A percentile compares a stretch with the other conserved stretches of the same genome.
These are phyloP conservation scores for Phytophthora rubi DNA, from an alignment of 352 stramenopile species.

Conservation along the genomic window DNA sequence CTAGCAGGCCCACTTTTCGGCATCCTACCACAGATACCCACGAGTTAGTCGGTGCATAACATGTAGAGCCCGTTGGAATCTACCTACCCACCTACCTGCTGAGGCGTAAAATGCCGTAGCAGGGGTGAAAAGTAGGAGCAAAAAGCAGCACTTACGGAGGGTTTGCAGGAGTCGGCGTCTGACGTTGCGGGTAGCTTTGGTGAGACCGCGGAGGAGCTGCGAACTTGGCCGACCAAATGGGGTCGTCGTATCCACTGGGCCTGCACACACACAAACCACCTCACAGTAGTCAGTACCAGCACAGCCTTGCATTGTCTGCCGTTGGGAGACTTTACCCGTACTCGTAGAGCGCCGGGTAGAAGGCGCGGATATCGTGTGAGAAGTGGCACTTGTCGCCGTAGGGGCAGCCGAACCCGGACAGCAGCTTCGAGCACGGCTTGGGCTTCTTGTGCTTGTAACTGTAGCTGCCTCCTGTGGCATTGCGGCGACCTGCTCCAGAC, in stretches of 20 bases:
- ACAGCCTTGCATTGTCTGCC: background rate
- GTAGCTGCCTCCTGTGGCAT: no score
- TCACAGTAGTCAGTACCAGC: background rate
- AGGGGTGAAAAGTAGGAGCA: conserved; percentile 14
- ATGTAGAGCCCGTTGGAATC: background rate
- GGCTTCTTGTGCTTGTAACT: no score
- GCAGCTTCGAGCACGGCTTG: no score
- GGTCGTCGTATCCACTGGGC: conserved; percentile 16
- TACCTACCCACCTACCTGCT: conserved; percentile 12
- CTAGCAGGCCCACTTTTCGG: conserved; percentile 17
- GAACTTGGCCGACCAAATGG: conserved; percentile 19
- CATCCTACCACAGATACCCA: conserved; percentile 12
- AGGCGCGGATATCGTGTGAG: no score
- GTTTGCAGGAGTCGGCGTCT: conserved; percentile 16
- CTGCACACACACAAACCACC: conserved; percentile 4
- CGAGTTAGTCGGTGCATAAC: conserved; percentile 4
- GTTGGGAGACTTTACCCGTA: no score
- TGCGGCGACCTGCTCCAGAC: no score
- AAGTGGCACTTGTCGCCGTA: no score
- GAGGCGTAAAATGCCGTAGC: conserved; percentile 14
- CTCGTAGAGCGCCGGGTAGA: no score
- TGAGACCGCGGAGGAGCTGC: conserved; percentile 17
- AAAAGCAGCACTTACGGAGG: conserved; percentile 41
- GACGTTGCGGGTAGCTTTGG: conserved; percentile 31
- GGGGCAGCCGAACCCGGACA: no score